Conservation (phyloP, 108 stramenopile species). For the Cafeteria roenbergensis region DNA sequence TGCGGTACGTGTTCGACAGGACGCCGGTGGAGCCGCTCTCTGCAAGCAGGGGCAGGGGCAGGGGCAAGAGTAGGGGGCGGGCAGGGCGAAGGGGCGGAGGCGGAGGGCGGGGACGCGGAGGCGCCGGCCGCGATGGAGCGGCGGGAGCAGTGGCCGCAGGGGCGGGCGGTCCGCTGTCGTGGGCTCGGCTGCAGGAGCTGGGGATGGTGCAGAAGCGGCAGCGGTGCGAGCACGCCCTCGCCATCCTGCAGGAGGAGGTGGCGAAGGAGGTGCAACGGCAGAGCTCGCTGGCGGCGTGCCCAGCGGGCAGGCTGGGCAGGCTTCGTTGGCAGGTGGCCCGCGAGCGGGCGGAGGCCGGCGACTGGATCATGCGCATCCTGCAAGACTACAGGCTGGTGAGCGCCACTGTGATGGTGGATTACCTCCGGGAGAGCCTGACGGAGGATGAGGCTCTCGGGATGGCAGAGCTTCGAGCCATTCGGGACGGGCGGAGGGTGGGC, state of each 20-base stretch:
- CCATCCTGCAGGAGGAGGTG: background rate
- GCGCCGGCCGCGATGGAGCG: background rate
- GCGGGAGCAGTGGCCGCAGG: background rate
- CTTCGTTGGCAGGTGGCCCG: slow-evolving; percentile 9
- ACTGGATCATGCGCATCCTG: slow-evolving; percentile 21
- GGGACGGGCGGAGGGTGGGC: background rate
- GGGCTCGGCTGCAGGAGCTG: background rate
- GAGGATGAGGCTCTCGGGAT: background rate
- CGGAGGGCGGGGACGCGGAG: background rate
- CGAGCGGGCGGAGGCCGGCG: slow-evolving; percentile 15
- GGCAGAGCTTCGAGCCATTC: background rate
- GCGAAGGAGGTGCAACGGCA: background rate
- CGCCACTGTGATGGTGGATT: slow-evolving; percentile 7
- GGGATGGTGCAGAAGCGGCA: slow-evolving; percentile 11
- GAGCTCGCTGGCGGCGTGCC: background rate
- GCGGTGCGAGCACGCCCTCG: slow-evolving; percentile 5
- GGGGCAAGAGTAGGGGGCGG: background rate
- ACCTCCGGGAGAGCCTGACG: background rate
- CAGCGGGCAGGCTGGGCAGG: background rate
- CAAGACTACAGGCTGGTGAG: slow-evolving; percentile 14
- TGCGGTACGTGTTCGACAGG: background rate
- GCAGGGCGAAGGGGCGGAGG: background rate
- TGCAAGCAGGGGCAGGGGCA: background rate
- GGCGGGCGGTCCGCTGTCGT: no score
- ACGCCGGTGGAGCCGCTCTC: background rate